Evolutionary conservation across 257 asterid species (phyloP), one percentile per base, ranked within the genome.

Genomic region (Perilla frutescens): DNA sequence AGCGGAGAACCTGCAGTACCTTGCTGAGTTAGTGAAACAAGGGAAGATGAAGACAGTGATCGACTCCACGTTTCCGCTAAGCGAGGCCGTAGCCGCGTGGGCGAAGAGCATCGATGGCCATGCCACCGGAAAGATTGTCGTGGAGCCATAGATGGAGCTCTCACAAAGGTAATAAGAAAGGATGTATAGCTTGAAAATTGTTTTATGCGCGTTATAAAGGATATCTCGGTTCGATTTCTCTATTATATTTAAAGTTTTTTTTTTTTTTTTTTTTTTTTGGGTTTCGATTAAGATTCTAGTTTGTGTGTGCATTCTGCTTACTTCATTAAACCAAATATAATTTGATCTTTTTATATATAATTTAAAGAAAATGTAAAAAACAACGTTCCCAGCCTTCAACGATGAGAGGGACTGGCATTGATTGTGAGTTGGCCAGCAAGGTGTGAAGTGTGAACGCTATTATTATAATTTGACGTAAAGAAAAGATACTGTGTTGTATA

Each of bases 51-150:
- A 84, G 81, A 80, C 81, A 0, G 8, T 81, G 4, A 45, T 86
- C 10, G 91, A 88, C 76, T 86, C 88, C 0, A 86, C 76, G 71
- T 70, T 79, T 75, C 86, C 87, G n/a, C 62, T 88, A 26, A 83
- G 82, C 76, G 83, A 78, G 50, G 91, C 85, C 15, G 88, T 79
- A 73, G 87, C 83, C 9, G 94, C 90, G 11, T 88, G 94, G 94
- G 82, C 85, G 11, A 86, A 83, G 87, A 81, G 82, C 80, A 80
- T 86, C 6, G 86, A 83, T 6, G 87, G 95, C 1, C 95, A 84
- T 74, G 95, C 90, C 8, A 88, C 95, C 1, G 95, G 95, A 37
- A 86, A 88, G 77, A 80, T 82, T 39, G 50, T 82, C 26, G 84
- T 82, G 14, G 78, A 82, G 84, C 85, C 72, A n/a, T 77, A 70